Base-by-base conservation (phyloP, 139 green algal species). In the Zygnema circumcarinatum region DNA sequence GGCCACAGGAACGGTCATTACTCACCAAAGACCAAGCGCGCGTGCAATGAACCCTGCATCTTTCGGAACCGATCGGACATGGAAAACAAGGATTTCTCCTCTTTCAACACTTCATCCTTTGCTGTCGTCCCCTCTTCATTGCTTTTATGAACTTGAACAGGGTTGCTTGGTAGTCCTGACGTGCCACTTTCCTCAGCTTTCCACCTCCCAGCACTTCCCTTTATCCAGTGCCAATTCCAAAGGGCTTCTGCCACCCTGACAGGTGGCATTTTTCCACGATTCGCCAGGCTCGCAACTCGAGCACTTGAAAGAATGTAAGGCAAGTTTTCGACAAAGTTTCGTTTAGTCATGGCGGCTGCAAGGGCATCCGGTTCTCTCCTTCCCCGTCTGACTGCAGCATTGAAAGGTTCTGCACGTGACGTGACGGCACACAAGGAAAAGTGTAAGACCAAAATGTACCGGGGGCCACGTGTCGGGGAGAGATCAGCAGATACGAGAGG, bases 251-350 rank as follows among this genome's bases (percentile, higher is more conserved):
- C 69, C 35, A 78, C 38, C 35, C 52, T 25, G 25, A 84, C 76
- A 62, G 33, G 39, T 31, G 38, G 76, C 76, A 36, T 36, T 69
- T 86, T 69, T 29, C 40, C 32, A 29, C 40, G 53, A 1, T 22
- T 39, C 69, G 69, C 7, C 16, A 78, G 16, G 11, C 16, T 78
- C 16, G 47, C 47, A 25, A 25, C 47, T 62, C 47, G 47, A 36
- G 21, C 20, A n/a, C 47, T 74, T 20, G 39, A 76, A 33, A 90
- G 35, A 67, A 84, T 35, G 38, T 86, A 91, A 11, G 87, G 87
- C 38, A 91, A 52, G 25, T 85, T 84, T 53, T 84, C 38, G 33
- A 91, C 29, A 73, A 88, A 91, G 20, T 33, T 53, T 38, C 86
- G 86, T 81, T 90, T 90, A 29, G 67, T n/a, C 40, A 91, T 38